phyloP scores from a whole-genome alignment of 164 flowering plant species.

The Vitis labrusca region DNA sequence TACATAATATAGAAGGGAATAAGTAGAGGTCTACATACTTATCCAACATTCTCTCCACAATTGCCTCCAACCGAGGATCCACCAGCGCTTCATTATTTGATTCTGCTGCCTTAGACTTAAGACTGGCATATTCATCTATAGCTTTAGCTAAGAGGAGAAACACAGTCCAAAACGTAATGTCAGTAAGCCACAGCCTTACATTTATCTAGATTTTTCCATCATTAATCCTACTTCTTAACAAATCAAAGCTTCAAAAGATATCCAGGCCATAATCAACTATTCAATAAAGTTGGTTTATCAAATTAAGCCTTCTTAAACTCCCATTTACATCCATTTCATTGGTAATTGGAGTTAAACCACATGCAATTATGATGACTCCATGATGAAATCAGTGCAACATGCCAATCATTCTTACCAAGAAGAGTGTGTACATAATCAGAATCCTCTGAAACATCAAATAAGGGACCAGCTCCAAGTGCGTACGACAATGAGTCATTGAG shows the following conservation, averaged over 20 bases:
- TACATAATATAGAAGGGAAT: neutral
- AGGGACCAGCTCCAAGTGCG: conserved; percentile 94
- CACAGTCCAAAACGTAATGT: conserved; percentile 1
- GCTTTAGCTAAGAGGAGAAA: conserved; percentile 77
- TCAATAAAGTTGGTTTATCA: neutral
- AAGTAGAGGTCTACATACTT: conserved; percentile 54
- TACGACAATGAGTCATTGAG: conserved; percentile 84
- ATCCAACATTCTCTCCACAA: conserved; percentile 94
- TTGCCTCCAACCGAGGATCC: conserved; percentile 91
- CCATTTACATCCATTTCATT: neutral
- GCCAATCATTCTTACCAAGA: conserved; percentile 53
- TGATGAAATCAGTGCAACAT: too few relatives aligned
- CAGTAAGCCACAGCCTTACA: neutral
- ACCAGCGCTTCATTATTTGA: conserved; percentile 56
- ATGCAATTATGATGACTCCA: neutral
- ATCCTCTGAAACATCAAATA: conserved; percentile 95
- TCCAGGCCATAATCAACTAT: neutral
- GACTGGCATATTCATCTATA: conserved; percentile 88
- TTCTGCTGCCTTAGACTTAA: conserved; percentile 74
- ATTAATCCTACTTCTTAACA: neutral
- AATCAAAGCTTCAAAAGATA: neutral
- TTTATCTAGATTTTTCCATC: neutral
- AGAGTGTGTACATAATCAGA: conserved; percentile 88
- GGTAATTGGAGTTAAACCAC: neutral
- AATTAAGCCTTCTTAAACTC: neutral